A percentile compares a stretch with the other conserved stretches of the same genome.
These are phyloP conservation scores for Huntiella moniliformis DNA, from an alignment of 2,329 filamentous ascomycete species.

Conservation along the genomic window DNA sequence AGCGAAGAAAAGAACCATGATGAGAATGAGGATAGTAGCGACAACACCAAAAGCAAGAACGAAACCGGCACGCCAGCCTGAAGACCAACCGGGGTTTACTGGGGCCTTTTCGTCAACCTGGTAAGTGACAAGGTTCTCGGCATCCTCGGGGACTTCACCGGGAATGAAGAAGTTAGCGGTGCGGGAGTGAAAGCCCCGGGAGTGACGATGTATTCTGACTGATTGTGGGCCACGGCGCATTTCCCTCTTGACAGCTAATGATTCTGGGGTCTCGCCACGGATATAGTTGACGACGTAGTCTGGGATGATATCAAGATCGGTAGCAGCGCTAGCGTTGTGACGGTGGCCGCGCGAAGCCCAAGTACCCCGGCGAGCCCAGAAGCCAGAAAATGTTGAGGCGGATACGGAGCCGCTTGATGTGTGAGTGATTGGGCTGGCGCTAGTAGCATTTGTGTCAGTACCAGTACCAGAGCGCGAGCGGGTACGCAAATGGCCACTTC, in stretches of 20 bases:
- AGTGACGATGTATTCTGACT: constrained; percentile 8
- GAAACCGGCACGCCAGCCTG: constrained; percentile 31
- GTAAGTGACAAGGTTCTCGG: not conserved
- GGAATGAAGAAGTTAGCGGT: constrained; percentile 19
- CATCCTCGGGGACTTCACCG: constrained; percentile 13
- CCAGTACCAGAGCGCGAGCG: constrained; percentile 5
- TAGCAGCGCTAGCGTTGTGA: constrained; percentile 16
- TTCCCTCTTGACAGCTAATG: constrained; percentile 26
- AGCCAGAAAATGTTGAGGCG: constrained; percentile 6
- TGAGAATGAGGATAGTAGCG: constrained; percentile 9
- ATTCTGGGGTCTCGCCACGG: constrained; percentile 35
- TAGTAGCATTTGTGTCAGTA: constrained; percentile 5
- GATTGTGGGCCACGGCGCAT: constrained; percentile 14
- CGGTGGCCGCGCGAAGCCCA: constrained; percentile 5
- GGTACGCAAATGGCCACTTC: constrained; percentile 5
- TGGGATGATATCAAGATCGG: constrained; percentile 29
- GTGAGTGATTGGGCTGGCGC: not conserved
- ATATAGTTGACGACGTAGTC: constrained; percentile 38
- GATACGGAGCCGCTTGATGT: constrained; percentile 1
- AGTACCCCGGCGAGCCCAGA: constrained; percentile 9
- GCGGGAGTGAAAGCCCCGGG: constrained; percentile 17
- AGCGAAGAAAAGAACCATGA: constrained; percentile 22
- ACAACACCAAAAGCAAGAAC: constrained; percentile 19
- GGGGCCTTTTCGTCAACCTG: constrained; percentile 7
- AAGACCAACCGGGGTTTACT: constrained; percentile 15